phyloP scores from a whole-genome alignment of 1,284 basidiomycete genomes.

The Amylostereum areolatum region DNA sequence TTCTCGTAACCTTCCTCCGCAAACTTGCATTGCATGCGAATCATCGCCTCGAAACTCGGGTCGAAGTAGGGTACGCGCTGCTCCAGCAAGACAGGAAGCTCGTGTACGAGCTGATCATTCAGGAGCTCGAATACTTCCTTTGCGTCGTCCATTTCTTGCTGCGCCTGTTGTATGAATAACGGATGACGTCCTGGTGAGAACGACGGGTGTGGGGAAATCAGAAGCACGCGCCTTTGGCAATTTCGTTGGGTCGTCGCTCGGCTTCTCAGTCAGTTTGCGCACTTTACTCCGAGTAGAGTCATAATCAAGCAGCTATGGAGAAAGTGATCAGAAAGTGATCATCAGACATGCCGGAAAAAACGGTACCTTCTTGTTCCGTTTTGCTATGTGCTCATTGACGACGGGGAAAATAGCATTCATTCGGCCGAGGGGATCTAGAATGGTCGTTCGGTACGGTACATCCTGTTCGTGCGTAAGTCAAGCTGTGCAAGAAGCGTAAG shows the following conservation, averaged over 20 bases:
- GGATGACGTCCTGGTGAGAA: not conserved
- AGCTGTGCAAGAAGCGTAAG: constrained; percentile 2
- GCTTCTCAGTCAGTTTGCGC: constrained; percentile 90
- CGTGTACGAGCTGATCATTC: constrained; percentile 87
- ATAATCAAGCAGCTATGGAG: constrained; percentile 82
- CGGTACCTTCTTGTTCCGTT: constrained; percentile 91
- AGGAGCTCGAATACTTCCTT: constrained; percentile 91
- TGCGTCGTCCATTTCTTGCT: constrained; percentile 92
- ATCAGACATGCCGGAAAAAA: not conserved
- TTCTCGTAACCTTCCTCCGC: constrained; percentile 99
- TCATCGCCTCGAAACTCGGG: constrained; percentile 98
- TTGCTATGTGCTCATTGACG: constrained; percentile 90
- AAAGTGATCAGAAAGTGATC: constrained; percentile 1
- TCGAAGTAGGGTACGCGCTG: constrained; percentile 97
- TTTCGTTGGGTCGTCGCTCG: constrained; percentile 89
- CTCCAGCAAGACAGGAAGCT: constrained; percentile 90
- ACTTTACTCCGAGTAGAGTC: constrained; percentile 87
- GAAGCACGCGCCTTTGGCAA: constrained; percentile 63
- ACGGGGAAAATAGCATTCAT: constrained; percentile 94
- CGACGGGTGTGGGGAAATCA: not conserved
- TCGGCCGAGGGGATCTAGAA: constrained; percentile 93
- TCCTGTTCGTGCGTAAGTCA: constrained; percentile 50
- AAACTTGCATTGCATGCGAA: constrained; percentile 94
- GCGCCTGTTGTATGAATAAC: constrained; percentile 47
- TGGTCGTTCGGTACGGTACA: constrained; percentile 88